Conservation (phyloP, 345 rosid genomes). For the Populus deltoides region DNA sequence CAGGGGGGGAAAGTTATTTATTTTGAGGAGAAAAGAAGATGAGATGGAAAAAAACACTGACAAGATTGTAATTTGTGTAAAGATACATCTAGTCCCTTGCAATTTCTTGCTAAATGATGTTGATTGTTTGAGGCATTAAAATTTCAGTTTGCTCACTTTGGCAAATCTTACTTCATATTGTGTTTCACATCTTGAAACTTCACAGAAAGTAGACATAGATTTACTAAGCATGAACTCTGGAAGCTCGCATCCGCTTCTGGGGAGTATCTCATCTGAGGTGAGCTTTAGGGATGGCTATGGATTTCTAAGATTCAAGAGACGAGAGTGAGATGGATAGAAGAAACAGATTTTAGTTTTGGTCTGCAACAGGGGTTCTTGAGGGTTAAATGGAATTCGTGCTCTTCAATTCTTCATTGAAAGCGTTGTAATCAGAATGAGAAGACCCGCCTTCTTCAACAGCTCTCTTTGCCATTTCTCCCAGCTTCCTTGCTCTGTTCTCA, state of each 20-base stretch:
- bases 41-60: slow-evolving; percentile 10
- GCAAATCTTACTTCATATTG: not conserved
- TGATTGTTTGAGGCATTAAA: not conserved
- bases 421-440: not conserved
- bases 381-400: not conserved
- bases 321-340: not conserved
- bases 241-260: not conserved
- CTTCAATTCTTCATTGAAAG: not conserved
- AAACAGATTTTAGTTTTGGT: not conserved
- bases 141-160: not conserved
- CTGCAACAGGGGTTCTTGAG: not conserved
- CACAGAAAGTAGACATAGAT: not conserved
- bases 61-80: slow-evolving; percentile 26
- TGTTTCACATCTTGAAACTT: not conserved
- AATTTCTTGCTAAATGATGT: not conserved
- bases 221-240: not conserved
- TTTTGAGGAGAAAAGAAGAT: not conserved
- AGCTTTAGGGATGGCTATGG: not conserved
- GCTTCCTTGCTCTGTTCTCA: not conserved
- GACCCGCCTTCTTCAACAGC: not conserved
- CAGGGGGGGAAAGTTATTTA: not conserved
- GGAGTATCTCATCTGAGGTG: too few relatives aligned
- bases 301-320: not conserved
- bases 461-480: not conserved
- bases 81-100: not conserved